Evolutionary conservation across 306 rosid genomes (phyloP).

Genomic region (Quercus glauca): DNA sequence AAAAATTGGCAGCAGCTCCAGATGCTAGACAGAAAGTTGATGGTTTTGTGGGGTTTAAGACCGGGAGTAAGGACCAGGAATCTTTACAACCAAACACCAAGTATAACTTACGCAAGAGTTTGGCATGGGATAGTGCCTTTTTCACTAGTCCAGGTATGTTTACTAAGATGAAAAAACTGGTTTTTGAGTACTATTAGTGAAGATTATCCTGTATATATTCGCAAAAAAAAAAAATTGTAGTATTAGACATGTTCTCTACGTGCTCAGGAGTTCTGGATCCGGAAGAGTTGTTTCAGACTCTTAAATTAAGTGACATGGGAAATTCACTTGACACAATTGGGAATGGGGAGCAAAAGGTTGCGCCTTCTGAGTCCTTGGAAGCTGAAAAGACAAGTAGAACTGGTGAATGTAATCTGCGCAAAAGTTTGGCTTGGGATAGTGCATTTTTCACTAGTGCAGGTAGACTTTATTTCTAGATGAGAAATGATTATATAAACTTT

Average conservation of each 20-base stretch:
- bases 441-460: conserved; percentile 64
- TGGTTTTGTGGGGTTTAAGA: conserved; percentile 17
- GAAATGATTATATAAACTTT: not conserved
- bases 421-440: conserved; percentile 69
- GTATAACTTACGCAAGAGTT: conserved; percentile 50
- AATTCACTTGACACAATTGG: conserved; percentile 25
- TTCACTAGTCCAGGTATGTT: conserved; percentile 55
- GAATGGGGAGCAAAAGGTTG: conserved; percentile 29
- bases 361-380: conserved; percentile 34
- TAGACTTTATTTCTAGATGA: conserved; percentile 4
- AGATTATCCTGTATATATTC: not conserved
- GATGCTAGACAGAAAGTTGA: conserved; percentile 50
- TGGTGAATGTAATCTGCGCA: conserved; percentile 27
- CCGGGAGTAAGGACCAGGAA: conserved; percentile 11
- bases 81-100: conserved; percentile 18
- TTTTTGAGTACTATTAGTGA: not conserved
- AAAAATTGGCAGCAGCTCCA: conserved; percentile 15
- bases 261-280: conserved; percentile 59
- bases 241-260: not conserved
- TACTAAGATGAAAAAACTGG: not conserved
- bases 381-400: conserved; percentile 20
- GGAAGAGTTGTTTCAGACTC: conserved; percentile 48
- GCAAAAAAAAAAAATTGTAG: not conserved
- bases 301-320: conserved; percentile 13
- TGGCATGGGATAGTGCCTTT: conserved; percentile 82